Evolutionary conservation across 2,329 filamentous ascomycete genomes (phyloP), one percentile per base, ranked within the genome.

Genomic region (Lasiodiplodia sp.): DNA sequence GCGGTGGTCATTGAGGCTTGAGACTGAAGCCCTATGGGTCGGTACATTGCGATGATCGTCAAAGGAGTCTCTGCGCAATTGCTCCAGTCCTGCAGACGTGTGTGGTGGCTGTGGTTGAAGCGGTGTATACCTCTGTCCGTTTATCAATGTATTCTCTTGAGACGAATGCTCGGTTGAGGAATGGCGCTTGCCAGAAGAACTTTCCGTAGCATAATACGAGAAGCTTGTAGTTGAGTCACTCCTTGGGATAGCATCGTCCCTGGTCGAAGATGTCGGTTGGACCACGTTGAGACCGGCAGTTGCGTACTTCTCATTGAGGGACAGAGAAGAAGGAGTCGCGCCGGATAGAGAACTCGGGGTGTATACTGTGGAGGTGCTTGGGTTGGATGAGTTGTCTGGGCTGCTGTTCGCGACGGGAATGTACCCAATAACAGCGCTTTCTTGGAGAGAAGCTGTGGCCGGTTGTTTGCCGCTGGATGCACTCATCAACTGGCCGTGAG

Each of bases 111-210:
- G 60, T 3, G 60, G 44, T 25, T 31, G 63, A 12, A 75, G 66
- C 28, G 77, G 80, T 12, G 74, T 76, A 56, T 84, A 84, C 18
- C 73, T 73, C 37, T 82, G 74, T 2, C 82, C 82, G 52, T 76
- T 83, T 37, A 83, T 74, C 7, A 84, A 71, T 1, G 76, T 78
- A 7, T 73, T 73, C 16, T 77, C 75, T 38, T 72, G 71, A 8
- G 71, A 74, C 3, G 75, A 64, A 16, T 73, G 38, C 3, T 72
- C 72, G 12, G 69, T 63, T 2, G 73, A 69, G 3, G 77, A 77
- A 40, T 74, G 73, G 23, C 73, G 72, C 68, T 78, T 80, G 12
- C 60, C 31, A 23, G 73, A 73, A n/a, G 73, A 72, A 64, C 73
- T 76, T 12, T 73, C 76, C 40, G 75, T 76, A 53, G 74, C 77